These are phyloP conservation scores for Fusarium subglutinans DNA, from an alignment of 2,329 filamentous ascomycete genomes.

Conservation along the genomic window DNA sequence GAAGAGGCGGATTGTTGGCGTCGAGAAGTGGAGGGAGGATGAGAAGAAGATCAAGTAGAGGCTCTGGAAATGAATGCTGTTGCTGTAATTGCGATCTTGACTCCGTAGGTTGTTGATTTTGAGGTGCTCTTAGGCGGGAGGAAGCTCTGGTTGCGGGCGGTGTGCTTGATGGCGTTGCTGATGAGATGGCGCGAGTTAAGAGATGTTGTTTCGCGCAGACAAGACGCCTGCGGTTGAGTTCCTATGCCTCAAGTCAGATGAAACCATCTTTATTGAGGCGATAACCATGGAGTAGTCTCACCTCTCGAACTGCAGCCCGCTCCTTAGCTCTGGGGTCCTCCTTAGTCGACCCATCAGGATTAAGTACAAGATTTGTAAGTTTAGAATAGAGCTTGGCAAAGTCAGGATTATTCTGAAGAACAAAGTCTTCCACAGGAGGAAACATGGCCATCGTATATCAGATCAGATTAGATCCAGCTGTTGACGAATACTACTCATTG, in stretches of 20 bases:
- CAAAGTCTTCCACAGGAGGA: slow-evolving; percentile 64
- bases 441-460: slow-evolving; percentile 55
- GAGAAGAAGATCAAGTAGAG: slow-evolving; percentile 63
- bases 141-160: slow-evolving; percentile 37
- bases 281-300: slow-evolving; percentile 42
- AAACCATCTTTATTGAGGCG: neutral
- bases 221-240: slow-evolving; percentile 60
- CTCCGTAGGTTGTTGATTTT: slow-evolving; percentile 31
- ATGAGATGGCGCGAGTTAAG: slow-evolving; percentile 60
- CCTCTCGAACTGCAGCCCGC: slow-evolving; percentile 59
- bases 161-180: slow-evolving; percentile 49
- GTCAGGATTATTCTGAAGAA: slow-evolving; percentile 66
- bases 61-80: slow-evolving; percentile 49
- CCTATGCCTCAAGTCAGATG: slow-evolving; percentile 46
- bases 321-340: slow-evolving; percentile 60
- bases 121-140: slow-evolving; percentile 36
- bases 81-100: slow-evolving; percentile 32
- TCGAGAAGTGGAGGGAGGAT: slow-evolving; percentile 62
- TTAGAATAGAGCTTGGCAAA: slow-evolving; percentile 68
- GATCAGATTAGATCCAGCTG: neutral
- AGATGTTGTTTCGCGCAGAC: slow-evolving; percentile 60
- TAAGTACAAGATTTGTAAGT: slow-evolving; percentile 63
- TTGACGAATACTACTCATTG: neutral
- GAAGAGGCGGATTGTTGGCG: slow-evolving; percentile 46
- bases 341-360: slow-evolving; percentile 66